Base-by-base conservation (phyloP, 768 basidiomycete genomes). In the Lactarius sanguifluus region DNA sequence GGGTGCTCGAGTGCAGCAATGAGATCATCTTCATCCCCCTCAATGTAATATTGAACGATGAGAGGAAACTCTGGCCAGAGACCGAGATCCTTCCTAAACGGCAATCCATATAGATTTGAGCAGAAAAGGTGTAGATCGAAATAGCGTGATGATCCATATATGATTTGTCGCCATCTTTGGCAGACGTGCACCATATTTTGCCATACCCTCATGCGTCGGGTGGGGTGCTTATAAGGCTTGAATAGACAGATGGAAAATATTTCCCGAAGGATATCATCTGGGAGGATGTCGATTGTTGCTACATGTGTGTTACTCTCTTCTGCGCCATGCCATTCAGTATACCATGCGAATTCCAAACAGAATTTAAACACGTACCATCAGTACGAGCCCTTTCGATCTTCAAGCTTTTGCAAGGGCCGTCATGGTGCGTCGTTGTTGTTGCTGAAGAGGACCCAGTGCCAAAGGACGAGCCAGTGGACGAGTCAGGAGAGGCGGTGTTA, bases 401-500 rank as follows among this genome's bases (percentile, higher is more conserved):
- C 47, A 23, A 12, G n/a, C n/a, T 23, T 50, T 50, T 50, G n/a
- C 12, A 5, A 4, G 47, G 8, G n/a, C 10, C 45, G 9, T 32
- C 32, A 32, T 32, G 32, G 32, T 12, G 20, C 7, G 45, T 45
- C 45, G 3, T 20, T 45, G 45, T n/a, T 10, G n/a, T 20, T 45
- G 45, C 8, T n/a, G 45, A 45, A 45, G 18, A 45, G 45, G 18
- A n/a, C 12, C 36, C 36, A 38, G 36, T 38, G 20, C 8, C 4
- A 45, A n/a, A 3, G 9, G 45, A 10, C 45, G 8, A n/a, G 20
- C 8, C 8, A 45, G n/a, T 9, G 9, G 45, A 10, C 20, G 18
- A n/a, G 7, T 45, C 45, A 45, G 45, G 9, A 45, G 64, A 74
- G 76, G 36, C 36, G 36, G 4, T 38, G 36, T 38, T 13, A 13